Evolutionary conservation across 108 stramenopile genomes (phyloP).

Genomic region (Parmales sp.): DNA sequence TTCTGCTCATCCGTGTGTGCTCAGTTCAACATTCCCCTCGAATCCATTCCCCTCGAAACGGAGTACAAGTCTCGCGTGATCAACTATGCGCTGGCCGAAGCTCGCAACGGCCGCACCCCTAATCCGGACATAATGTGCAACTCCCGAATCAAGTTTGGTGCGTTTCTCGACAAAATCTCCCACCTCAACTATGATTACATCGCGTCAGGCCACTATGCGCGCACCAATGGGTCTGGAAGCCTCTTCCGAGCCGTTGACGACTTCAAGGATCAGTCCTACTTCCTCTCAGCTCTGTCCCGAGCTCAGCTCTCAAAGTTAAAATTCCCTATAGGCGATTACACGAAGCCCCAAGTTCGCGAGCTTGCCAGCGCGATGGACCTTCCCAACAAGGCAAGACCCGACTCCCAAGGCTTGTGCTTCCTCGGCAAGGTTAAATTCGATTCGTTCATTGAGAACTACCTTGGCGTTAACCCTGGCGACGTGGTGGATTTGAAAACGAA

Average conservation of each 20-base stretch:
- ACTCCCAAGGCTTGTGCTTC: slow-evolving; percentile 87
- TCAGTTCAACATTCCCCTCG: slow-evolving; percentile 72
- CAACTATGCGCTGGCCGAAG: slow-evolving; percentile 76
- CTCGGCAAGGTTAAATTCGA: slow-evolving; percentile 89
- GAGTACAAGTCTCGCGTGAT: slow-evolving; percentile 84
- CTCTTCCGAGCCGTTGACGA: slow-evolving; percentile 81
- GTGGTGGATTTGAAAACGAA: slow-evolving; percentile 67
- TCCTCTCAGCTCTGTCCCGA: slow-evolving; percentile 81
- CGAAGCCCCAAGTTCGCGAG: slow-evolving; percentile 76
- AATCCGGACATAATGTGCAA: slow-evolving; percentile 98
- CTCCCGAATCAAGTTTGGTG: slow-evolving; percentile 88
- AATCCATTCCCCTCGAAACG: slow-evolving; percentile 70
- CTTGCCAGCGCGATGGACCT: slow-evolving; percentile 75
- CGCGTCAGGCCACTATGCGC: slow-evolving; percentile 93
- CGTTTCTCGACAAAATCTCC: slow-evolving; percentile 69
- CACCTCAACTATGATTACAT: slow-evolving; percentile 56
- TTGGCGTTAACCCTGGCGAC: slow-evolving; percentile 67
- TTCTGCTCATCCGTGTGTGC: slow-evolving; percentile 77
- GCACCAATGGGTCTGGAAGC: slow-evolving; percentile 24
- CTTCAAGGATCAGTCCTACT: slow-evolving; percentile 95
- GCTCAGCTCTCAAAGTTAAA: slow-evolving; percentile 61
- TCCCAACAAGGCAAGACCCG: slow-evolving; percentile 78
- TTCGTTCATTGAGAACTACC: slow-evolving; percentile 74
- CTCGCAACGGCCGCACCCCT: slow-evolving; percentile 74
- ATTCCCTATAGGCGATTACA: slow-evolving; percentile 84